Conservation (phyloP, 805 yeast species). For the Starmerella powellii region DNA sequence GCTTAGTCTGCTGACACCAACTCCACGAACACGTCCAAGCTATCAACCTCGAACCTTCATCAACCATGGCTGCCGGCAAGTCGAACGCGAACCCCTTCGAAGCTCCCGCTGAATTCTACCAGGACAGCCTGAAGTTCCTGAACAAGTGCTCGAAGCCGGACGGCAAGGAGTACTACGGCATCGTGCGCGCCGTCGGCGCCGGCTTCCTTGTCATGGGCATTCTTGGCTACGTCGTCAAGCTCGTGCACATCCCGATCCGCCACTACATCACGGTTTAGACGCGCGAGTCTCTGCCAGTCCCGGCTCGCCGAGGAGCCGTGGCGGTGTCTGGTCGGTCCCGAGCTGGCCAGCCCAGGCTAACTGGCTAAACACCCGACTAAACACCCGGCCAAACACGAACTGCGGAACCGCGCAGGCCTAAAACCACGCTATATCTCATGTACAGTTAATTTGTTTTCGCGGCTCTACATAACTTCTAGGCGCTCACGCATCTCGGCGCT, state of each 20-base stretch:
- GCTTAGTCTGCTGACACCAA: too few species aligned
- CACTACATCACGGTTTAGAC: slow-evolving; percentile 69
- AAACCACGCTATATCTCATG: too few species aligned
- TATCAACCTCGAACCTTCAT: neutral
- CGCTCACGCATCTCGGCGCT: too few species aligned
- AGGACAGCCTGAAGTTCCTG: slow-evolving; percentile 81
- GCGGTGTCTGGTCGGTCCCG: neutral
- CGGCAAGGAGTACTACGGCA: slow-evolving; percentile 71
- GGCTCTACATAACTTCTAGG: too few species aligned
- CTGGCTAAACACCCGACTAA: too few species aligned
- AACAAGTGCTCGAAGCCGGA: slow-evolving; percentile 89
- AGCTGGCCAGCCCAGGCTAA: too few species aligned
- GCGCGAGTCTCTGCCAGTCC: neutral
- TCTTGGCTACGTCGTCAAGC: slow-evolving; percentile 89
- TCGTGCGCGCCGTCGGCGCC: slow-evolving; percentile 89
- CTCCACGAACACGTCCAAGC: neutral
- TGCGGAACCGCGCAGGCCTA: too few species aligned
- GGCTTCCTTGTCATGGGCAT: slow-evolving; percentile 97
- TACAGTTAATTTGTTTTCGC: too few species aligned
- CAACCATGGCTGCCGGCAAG: neutral
- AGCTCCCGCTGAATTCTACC: slow-evolving; percentile 79
- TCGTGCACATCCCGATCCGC: slow-evolving; percentile 91
- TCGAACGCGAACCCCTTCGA: slow-evolving; percentile 5
- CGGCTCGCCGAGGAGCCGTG: neutral
- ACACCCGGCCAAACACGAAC: too few species aligned